Base-by-base conservation (phyloP, 345 rosid species). In the Eucalyptus marginata region DNA sequence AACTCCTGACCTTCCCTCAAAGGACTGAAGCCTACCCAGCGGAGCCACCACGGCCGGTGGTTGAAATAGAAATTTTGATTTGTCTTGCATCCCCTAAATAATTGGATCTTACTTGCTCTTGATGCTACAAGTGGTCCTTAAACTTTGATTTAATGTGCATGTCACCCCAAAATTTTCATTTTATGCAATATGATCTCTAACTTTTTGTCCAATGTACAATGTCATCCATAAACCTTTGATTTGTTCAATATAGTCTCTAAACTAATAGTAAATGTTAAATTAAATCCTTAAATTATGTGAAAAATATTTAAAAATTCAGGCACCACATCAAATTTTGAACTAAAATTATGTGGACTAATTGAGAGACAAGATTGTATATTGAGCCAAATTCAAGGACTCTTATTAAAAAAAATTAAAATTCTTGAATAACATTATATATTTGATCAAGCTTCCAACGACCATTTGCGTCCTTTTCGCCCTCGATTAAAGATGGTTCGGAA, bases 171-270 rank as follows among this genome's bases (percentile, higher is more conserved):
- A 71, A 36, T 9, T 71, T 71, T 71, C 40, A 33, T 18, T 71
- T 17, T 33, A 2, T 36, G 24, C 13, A 71, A 5, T 71, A 2
- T 5, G 4, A 10, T 71, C 3, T 0, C 4, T 18, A 6, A 68
- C 3, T 11, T 33, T 66, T 66, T 3, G 1, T 9, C 1, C 1
- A 36, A 5, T 9, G 3, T 18, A 20, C 7, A 71, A 71, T 71
- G 7, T 36, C 2, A 40, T 36, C 7, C 2, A 8, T 33, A 36
- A 5, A 10, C 0, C 0, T 13, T 71, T 33, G 3, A 71, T 36
- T 5, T 17, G 6, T 33, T 71, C 1, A 9, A 33, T 68, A 3
- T 18, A 3, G 2, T 33, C 7, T 10, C 2, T 17, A 3, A 68
- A 8, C 12, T 33, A 68, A 16, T 68, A 10, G 0, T 33, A 16